Evolutionary conservation across 78 protist genomes (phyloP).

Genomic region (Thecamonas trahens): DNA sequence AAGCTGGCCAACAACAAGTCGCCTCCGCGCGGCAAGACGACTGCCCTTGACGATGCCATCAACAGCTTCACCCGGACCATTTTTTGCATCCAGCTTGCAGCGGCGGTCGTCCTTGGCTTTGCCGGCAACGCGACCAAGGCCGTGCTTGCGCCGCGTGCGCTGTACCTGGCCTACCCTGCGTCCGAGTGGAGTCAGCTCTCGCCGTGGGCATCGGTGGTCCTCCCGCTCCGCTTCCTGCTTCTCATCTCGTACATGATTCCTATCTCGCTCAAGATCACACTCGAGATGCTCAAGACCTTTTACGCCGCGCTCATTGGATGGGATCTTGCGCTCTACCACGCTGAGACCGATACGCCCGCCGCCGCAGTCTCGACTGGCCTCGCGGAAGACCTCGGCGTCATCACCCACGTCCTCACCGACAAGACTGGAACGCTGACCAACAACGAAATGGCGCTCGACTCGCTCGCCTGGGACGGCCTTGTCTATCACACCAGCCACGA

Average conservation of each 20-base stretch:
- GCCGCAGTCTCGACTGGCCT: constrained; percentile 53
- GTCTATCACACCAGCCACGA: too few relatives aligned
- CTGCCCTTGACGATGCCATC: too few relatives aligned
- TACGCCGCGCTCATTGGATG: constrained; percentile 59
- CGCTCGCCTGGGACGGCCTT: too few relatives aligned
- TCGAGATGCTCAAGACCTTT: constrained; percentile 54
- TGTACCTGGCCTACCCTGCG: too few relatives aligned
- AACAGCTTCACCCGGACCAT: too few relatives aligned
- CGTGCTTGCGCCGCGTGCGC: too few relatives aligned
- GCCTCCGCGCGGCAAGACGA: too few relatives aligned
- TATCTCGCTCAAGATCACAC: constrained; percentile 70
- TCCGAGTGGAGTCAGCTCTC: too few relatives aligned
- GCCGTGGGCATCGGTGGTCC: constrained; percentile 21
- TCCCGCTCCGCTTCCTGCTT: constrained; percentile 54
- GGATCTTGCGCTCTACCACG: constrained; percentile 62
- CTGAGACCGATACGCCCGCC: constrained; percentile 26
- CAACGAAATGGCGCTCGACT: constrained; percentile 46
- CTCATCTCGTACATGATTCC: constrained; percentile 75
- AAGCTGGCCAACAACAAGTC: too few relatives aligned
- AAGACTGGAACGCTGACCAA: constrained; percentile 76
- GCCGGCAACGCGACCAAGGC: too few relatives aligned
- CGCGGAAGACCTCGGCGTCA: constrained; percentile 82
- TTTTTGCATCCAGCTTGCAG: too few relatives aligned
- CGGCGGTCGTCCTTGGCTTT: too few relatives aligned
- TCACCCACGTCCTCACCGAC: constrained; percentile 70